These are phyloP conservation scores for Psidium guajava DNA, from an alignment of 345 rosid species.

Conservation along the genomic window DNA sequence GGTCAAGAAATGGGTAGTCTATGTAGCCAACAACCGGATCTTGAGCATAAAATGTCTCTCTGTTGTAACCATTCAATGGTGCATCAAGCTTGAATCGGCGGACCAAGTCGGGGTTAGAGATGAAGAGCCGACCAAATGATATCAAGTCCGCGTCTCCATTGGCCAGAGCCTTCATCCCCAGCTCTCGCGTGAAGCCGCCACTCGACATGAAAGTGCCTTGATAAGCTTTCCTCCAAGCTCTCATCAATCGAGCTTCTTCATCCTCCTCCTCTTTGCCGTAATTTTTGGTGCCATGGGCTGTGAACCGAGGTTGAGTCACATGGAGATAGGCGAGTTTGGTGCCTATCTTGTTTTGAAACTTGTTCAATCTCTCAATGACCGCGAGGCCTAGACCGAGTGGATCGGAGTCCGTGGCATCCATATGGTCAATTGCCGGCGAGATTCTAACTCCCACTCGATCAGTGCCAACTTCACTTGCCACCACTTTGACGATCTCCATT, in stretches of 20 bases:
- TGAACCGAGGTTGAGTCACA: not conserved
- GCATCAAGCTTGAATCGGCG: not conserved
- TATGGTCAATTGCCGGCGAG: not conserved
- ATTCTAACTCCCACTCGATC: not conserved
- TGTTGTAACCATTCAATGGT: not conserved
- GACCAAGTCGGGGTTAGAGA: slow-evolving; percentile 7
- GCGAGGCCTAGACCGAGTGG: not conserved
- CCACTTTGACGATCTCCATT: not conserved
- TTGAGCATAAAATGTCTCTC: not conserved
- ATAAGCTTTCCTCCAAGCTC: not conserved
- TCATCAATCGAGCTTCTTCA: not conserved
- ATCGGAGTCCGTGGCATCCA: not conserved
- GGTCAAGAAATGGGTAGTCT: slow-evolving; percentile 2
- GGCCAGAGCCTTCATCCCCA: not conserved
- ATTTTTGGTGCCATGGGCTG: not conserved
- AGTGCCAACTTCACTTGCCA: not conserved
- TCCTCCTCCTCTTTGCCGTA: not conserved
- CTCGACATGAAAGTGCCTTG: not conserved
- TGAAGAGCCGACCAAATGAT: not conserved
- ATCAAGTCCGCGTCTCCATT: not conserved
- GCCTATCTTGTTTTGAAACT: not conserved
- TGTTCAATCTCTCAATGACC: not conserved
- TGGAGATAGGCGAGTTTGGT: slow-evolving; percentile 3
- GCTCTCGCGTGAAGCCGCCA: not conserved
- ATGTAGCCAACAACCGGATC: not conserved